Evolutionary conservation across 306 rosid species (phyloP), one percentile per base, ranked within the genome.

Genomic region (Trifolium pratense): DNA sequence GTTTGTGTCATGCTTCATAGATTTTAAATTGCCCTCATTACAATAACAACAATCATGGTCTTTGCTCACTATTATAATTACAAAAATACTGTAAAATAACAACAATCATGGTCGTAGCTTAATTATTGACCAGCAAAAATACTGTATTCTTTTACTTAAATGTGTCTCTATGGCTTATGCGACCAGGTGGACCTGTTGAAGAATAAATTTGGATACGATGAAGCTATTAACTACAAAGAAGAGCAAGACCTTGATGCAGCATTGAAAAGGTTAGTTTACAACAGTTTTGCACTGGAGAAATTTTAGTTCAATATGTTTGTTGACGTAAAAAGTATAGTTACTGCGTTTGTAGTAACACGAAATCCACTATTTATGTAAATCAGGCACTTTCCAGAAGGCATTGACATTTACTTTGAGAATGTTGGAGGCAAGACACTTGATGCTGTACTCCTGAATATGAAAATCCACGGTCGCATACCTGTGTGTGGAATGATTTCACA

Each of bases 181-280:
- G 21, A 63, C 36, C 71, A 74, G 78, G 79, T 75, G 57, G 79
- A 75, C 23, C 56, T 75, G 2, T 65, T 75, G 73, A 75, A 75
- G 73, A 65, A 66, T 17, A 75, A 75, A 66, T 75, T 77, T 11
- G 85, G 85, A 16, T 81, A 72, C 20, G 73, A 81, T 59, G 82
- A 84, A 21, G 96, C 90, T 18, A 86, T 90, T 78, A 86, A 90
- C 80, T 90, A 87, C 76, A 90, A 87, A 84, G 84, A 86, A 72
- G 92, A 84, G 81, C 56, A 68, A 10, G 82, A 90, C 79, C 76
- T 90, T 58, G 53, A 73, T 67, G 87, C 88, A 14, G 79, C 92
- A 43, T 58, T 90, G 73, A 83, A 88, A 77, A 86, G 90, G 92
- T 84, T 0, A 21, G 65, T 59, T n/a, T 60, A 6, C 17, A 52